Evolutionary conservation across 2,329 filamentous ascomycete species (phyloP), one percentile per base, ranked within the genome.

Genomic region (Sarocladium brachiariae): DNA sequence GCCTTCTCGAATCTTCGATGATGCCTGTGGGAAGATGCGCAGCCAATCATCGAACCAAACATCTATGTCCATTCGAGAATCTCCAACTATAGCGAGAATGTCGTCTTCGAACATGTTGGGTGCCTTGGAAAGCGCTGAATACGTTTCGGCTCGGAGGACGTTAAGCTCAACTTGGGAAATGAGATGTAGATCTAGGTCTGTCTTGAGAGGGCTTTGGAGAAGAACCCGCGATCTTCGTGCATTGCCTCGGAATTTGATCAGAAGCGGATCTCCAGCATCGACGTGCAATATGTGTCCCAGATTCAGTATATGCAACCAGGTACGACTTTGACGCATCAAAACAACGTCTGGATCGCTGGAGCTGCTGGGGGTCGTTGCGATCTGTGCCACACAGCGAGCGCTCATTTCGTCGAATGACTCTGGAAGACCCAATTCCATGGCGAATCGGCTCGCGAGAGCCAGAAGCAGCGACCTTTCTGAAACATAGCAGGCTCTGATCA

Each of bases 221-320:
- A 78, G 59, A 16, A 70, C 65, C 16, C 75, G 63, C 24, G 73
- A 72, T 21, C 73, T 65, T 7, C 74, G 68, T 6, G 70, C 68
- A 51, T 73, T 70, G 9, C 72, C 65, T 1, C 65, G 65, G 46
- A 74, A 66, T 35, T 64, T 60, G 18, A 61, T 53, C 1, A 55
- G 50, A 23, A 56, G 53, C 13, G 59, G 51, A 19, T 58, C 58
- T 0, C 59, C 56, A 1, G 68, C 70, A 53, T 73, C 70, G 9
- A 73, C 64, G 3, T 68, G 65, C 14, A 72, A 65, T 56, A 75
- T 78, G 53, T 78, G 70, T 21, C 78, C 74, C 10, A 79, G 60
- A 18, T 78, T 72, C 52, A 77, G 68, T 3, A 78, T 64, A 2
- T 72, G 73, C 58, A 78, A 72, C 75, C 76, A 79, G 0, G 75